phyloP scores from a whole-genome alignment of 352 stramenopile genomes.

The Globisporangium recalcitrans region DNA sequence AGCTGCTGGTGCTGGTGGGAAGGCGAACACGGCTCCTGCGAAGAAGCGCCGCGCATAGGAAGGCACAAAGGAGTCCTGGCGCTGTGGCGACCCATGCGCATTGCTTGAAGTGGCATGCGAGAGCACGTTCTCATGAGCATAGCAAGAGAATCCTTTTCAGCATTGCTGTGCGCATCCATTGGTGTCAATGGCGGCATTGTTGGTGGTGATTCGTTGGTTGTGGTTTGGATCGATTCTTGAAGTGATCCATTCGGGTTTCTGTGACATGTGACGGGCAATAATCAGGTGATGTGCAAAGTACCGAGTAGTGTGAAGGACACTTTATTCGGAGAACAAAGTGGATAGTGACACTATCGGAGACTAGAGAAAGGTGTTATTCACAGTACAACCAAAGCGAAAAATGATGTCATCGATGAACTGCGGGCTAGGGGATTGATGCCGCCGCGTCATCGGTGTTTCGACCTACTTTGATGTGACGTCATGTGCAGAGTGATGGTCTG shows the following conservation, averaged over 20 bases:
- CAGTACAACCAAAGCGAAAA: neutral
- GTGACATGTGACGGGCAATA: neutral
- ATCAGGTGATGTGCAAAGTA: constrained; percentile 5
- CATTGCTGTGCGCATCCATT: neutral
- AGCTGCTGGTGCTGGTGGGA: constrained; percentile 16
- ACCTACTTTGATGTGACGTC: constrained; percentile 2
- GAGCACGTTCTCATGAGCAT: neutral
- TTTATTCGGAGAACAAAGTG: neutral
- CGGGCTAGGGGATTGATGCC: constrained; percentile 5
- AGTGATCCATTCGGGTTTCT: constrained; percentile 3
- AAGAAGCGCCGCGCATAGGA: constrained; percentile 52
- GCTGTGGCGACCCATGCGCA: neutral
- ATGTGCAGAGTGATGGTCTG: constrained; percentile 9
- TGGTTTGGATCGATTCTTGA: too few species aligned
- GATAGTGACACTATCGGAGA: neutral
- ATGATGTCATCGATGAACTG: constrained; percentile 4
- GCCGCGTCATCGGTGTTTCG: constrained; percentile 6
- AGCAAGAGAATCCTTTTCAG: neutral
- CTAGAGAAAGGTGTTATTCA: neutral
- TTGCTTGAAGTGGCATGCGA: neutral
- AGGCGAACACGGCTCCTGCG: constrained; percentile 41
- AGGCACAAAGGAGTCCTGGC: too few species aligned
- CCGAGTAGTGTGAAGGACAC: neutral
- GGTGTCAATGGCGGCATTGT: neutral
- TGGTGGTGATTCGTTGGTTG: neutral